A percentile compares a stretch with the other conserved stretches of the same genome.
These are phyloP conservation scores for Leucocoprinus birnbaumii DNA, from an alignment of 768 basidiomycete genomes.

Conservation along the genomic window DNA sequence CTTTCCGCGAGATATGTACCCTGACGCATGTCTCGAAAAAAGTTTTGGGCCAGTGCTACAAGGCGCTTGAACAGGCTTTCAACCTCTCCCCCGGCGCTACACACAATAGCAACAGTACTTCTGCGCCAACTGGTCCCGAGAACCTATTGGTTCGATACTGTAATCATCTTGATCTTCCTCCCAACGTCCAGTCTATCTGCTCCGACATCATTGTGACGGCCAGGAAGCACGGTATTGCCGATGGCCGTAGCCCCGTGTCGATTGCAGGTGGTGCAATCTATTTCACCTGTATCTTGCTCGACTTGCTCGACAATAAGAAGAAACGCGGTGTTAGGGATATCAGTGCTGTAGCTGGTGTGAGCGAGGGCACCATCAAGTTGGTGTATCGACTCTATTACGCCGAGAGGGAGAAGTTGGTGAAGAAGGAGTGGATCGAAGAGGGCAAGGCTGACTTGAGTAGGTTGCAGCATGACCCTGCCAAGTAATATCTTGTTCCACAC, in stretches of 20 bases:
- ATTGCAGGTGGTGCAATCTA: conserved; percentile 97
- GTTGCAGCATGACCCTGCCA: conserved; percentile 38
- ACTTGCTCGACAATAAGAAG: conserved; percentile 33
- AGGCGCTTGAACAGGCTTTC: conserved; percentile 84
- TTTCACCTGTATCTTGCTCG: conserved; percentile 85
- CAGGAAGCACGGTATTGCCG: conserved; percentile 82
- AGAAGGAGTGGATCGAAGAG: conserved; percentile 82
- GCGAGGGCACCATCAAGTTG: conserved; percentile 92
- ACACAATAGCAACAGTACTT: conserved; percentile 32
- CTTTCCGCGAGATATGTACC: conserved; percentile 94
- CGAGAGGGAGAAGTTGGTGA: conserved; percentile 76
- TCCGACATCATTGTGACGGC: conserved; percentile 80
- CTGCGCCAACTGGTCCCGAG: conserved; percentile 69
- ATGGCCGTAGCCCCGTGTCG: conserved; percentile 94
- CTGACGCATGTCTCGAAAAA: conserved; percentile 95
- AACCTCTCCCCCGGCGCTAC: conserved; percentile 83
- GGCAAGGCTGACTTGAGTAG: conserved; percentile 61
- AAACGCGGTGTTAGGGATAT: conserved; percentile 81
- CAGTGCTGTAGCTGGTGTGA: conserved; percentile 87
- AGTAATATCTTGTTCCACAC: conserved; percentile 23
- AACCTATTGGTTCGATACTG: conserved; percentile 91
- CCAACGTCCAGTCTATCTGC: conserved; percentile 81
- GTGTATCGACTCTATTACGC: conserved; percentile 79
- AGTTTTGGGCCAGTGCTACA: conserved; percentile 90
- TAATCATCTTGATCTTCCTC: conserved; percentile 85